These are phyloP conservation scores for Penicillium sp. DNA, from an alignment of 2,329 filamentous ascomycete genomes.

Conservation along the genomic window DNA sequence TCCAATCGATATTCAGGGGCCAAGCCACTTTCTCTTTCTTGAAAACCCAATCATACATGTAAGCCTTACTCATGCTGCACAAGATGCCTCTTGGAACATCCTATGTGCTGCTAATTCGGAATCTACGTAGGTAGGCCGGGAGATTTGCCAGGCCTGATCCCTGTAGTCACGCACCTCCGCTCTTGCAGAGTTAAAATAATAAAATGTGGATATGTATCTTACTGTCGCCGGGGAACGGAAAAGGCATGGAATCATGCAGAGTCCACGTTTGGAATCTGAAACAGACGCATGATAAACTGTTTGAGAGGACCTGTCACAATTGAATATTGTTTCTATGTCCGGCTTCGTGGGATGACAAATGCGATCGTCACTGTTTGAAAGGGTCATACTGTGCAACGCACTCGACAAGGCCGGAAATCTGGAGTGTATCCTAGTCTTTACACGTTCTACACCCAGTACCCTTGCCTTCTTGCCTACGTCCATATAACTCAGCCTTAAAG, in stretches of 20 bases:
- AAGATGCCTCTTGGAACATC: not conserved
- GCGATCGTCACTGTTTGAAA: not conserved
- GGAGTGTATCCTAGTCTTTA: too few relatives aligned
- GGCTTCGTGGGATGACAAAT: not conserved
- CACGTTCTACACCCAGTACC: too few relatives aligned
- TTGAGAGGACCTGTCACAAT: not conserved
- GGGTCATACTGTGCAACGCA: not conserved
- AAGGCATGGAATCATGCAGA: not conserved
- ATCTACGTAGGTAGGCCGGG: not conserved
- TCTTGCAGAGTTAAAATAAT: not conserved
- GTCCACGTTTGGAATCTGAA: conserved; percentile 4
- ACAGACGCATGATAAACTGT: conserved; percentile 2
- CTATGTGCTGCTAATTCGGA: not conserved
- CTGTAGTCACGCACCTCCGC: not conserved
- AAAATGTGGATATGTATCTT: not conserved
- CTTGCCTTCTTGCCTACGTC: too few relatives aligned
- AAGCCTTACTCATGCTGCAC: not conserved
- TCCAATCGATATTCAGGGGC: too few relatives aligned
- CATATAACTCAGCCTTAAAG: not conserved
- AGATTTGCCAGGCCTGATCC: not conserved
- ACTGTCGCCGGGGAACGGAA: not conserved
- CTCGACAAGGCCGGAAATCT: not conserved
- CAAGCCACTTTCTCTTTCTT: not conserved
- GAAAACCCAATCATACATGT: not conserved
- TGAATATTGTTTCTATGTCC: not conserved